Conservation (phyloP, 2,329 filamentous ascomycete species). For the Pseudogymnoascus sp. region DNA sequence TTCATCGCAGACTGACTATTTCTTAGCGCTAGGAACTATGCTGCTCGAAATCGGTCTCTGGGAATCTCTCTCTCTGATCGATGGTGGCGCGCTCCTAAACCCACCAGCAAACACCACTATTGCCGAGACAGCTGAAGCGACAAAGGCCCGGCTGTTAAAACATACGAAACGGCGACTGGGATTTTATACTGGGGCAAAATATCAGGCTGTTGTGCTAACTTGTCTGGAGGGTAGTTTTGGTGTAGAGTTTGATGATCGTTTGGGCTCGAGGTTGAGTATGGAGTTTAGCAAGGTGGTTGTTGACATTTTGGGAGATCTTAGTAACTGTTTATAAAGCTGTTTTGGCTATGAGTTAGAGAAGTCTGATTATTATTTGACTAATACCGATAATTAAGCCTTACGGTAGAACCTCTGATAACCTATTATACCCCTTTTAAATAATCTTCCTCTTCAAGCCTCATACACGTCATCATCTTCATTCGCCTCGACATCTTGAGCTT, state of each 20-base stretch:
- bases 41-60: conserved; percentile 45
- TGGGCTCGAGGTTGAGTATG: not conserved
- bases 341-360: not conserved
- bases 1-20: not conserved
- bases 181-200: conserved; percentile 27
- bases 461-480: not conserved
- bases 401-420: not conserved
- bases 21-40: conserved; percentile 36
- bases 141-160: conserved; percentile 16
- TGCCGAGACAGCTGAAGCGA: not conserved
- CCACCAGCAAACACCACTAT: conserved; percentile 26
- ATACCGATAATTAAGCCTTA: not conserved
- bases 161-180: conserved; percentile 21
- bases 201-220: conserved; percentile 24
- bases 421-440: not conserved
- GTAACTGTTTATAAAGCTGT: not conserved
- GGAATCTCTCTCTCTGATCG: conserved; percentile 18
- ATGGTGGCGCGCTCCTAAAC: not conserved
- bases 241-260: not conserved
- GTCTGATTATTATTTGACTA: not conserved
- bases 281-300: not conserved
- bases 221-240: conserved; percentile 23
- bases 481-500: not conserved
- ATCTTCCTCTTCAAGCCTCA: not conserved
- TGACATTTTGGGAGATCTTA: not conserved